phyloP scores from a whole-genome alignment of 441 rosid species.

The Mallotus japonicus region DNA sequence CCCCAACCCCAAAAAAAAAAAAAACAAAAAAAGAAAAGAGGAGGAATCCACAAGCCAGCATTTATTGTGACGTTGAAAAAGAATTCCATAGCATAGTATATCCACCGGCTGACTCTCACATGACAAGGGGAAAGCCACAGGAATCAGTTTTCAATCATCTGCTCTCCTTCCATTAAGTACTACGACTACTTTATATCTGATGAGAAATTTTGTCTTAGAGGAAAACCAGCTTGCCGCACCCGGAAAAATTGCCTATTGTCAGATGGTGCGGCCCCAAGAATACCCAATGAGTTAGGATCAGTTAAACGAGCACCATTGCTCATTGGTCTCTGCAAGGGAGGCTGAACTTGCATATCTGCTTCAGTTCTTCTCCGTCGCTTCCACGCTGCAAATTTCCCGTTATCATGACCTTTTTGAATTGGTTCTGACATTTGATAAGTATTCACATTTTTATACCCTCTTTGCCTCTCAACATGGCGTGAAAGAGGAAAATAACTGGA shows the following conservation, averaged over 20 bases:
- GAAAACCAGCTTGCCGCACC: slow-evolving; percentile 59
- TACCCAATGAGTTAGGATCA: slow-evolving; percentile 81
- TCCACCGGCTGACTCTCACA: slow-evolving; percentile 33
- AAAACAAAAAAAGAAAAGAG: not conserved
- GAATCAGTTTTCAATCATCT: slow-evolving; percentile 25
- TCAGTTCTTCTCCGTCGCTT: slow-evolving; percentile 76
- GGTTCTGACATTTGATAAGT: slow-evolving; percentile 48
- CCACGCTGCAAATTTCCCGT: slow-evolving; percentile 81
- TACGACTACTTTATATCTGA: slow-evolving; percentile 38
- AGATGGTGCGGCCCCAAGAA: slow-evolving; percentile 97
- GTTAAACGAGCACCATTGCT: slow-evolving; percentile 36
- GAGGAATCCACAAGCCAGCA: slow-evolving; percentile 21
- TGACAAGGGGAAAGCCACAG: slow-evolving; percentile 28
- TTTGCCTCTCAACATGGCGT: slow-evolving; percentile 49
- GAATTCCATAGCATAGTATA: slow-evolving; percentile 38
- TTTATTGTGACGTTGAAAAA: slow-evolving; percentile 38
- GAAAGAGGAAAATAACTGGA: slow-evolving; percentile 39
- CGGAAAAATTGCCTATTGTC: slow-evolving; percentile 55
- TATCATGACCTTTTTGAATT: slow-evolving; percentile 55
- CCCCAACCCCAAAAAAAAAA: too few relatives aligned
- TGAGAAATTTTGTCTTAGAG: slow-evolving; percentile 52
- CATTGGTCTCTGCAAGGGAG: slow-evolving; percentile 40
- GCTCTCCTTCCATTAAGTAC: slow-evolving; percentile 19
- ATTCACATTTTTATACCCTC: slow-evolving; percentile 46
- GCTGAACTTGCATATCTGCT: slow-evolving; percentile 43